Base-by-base conservation (phyloP, 2,329 filamentous ascomycete species). In the Talaromyces sp. region DNA sequence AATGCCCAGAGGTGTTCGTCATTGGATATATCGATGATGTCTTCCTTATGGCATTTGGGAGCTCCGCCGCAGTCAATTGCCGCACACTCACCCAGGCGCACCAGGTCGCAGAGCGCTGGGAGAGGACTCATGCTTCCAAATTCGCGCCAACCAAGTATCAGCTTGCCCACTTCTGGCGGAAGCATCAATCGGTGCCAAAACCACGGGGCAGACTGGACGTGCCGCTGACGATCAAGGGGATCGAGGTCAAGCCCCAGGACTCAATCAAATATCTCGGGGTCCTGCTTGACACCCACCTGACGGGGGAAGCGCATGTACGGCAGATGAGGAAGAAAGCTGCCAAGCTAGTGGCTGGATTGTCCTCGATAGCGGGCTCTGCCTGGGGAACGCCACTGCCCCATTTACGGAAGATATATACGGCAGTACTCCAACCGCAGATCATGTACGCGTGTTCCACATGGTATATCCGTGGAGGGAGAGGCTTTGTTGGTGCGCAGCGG, bases 361-460 rank as follows among this genome's bases (percentile, higher is more conserved):
- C 47, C 1, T 53, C 47, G 8, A 54, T 54, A 0, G 60, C 60
- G 5, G 31, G 45, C 1, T 43, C 47, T 1, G 43, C 60, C 0
- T 62, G 47, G 47, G 60, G 60, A 1, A 62, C 47, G 2, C 60
- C 60, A 0, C 17, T 43, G 36, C 1, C 19, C 1, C 25, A 27
- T 17, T 3, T 62, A 5, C 47, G 34, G 1, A 40, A 25, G 31
- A 68, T 74, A 15, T 74, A 74, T 54, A 66, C 67, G 29, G 70
- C 68, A 22, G 70, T 74, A 29, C 67, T 71, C 5, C 49, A 73
- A 13, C 70, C 68, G 1, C 66, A 73, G 38, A 73, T 75, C 61
- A 65, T 73, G 10, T 75, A 72, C 58, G 69, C 66, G 1, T 74
- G 68, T 61, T 76, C 71, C 10, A 69, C 69, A 43, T 75, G 72